These are phyloP conservation scores for Sordariomycetes sp. DNA, from an alignment of 2,329 filamentous ascomycete genomes.

Conservation along the genomic window DNA sequence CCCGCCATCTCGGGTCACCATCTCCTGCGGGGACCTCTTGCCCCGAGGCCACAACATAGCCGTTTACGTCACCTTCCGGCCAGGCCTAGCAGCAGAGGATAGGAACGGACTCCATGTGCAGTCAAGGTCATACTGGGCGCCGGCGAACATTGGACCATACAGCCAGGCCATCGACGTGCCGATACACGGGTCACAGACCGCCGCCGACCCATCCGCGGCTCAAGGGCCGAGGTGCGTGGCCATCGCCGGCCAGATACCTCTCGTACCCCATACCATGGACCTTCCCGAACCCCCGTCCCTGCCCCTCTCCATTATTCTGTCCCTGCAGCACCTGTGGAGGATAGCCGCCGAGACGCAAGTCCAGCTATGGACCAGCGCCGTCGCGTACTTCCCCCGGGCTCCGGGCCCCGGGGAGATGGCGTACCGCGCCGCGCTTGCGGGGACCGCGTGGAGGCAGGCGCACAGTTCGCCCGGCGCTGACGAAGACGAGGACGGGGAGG, in stretches of 20 bases:
- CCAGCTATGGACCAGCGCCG: conserved; percentile 59
- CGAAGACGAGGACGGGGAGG: conserved; percentile 30
- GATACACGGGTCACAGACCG: conserved; percentile 5
- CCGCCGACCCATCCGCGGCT: conserved; percentile 1
- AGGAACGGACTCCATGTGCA: conserved; percentile 74
- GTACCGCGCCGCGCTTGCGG: conserved; percentile 26
- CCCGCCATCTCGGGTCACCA: conserved; percentile 73
- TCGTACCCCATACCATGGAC: conserved; percentile 68
- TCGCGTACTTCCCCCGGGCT: conserved; percentile 54
- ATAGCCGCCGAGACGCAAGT: conserved; percentile 62
- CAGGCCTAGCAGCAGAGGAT: conserved; percentile 11
- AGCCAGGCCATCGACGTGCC: conserved; percentile 66
- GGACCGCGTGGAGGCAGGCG: conserved; percentile 31
- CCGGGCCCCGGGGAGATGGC: conserved; percentile 13
- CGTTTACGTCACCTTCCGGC: conserved; percentile 36
- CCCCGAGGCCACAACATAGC: conserved; percentile 45
- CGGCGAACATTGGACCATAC: conserved; percentile 94
- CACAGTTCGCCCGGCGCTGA: conserved; percentile 27
- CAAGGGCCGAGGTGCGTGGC: conserved; percentile 31
- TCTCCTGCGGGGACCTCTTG: conserved; percentile 60
- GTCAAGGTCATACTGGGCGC: conserved; percentile 90
- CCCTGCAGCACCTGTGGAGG: conserved; percentile 82
- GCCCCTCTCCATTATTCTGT: conserved; percentile 49
- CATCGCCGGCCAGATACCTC: conserved; percentile 83
- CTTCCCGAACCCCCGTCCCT: conserved; percentile 24